phyloP scores from a whole-genome alignment of 768 basidiomycete species.

The Mycena galericulata region DNA sequence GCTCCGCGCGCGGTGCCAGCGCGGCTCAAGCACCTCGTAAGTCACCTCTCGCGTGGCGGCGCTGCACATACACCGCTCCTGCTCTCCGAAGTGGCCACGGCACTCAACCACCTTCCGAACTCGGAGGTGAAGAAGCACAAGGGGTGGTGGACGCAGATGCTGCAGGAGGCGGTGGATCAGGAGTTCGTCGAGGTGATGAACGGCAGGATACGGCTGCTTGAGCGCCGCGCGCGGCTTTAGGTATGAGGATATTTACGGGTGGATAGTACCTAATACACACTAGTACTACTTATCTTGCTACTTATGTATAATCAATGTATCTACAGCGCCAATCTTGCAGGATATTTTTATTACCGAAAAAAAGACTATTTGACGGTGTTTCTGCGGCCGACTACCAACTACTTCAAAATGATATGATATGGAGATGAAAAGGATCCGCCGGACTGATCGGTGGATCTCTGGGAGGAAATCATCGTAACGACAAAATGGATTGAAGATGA shows the following conservation, averaged over 20 bases:
- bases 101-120: not conserved
- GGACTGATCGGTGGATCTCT: too few species aligned
- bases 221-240: not conserved
- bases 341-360: too few species aligned
- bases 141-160: not conserved
- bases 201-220: not conserved
- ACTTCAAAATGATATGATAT: too few species aligned
- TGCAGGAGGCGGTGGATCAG: not conserved
- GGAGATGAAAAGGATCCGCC: too few species aligned
- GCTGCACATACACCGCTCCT: not conserved
- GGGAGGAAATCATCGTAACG: too few species aligned
- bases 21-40: not conserved
- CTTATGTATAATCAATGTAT: not conserved
- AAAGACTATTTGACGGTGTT: too few species aligned
- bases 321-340: conserved; percentile 3
- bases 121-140: not conserved
- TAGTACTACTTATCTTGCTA: too few species aligned
- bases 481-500: too few species aligned
- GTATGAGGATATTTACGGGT: not conserved
- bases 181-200: not conserved
- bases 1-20: not conserved
- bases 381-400: too few species aligned
- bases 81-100: not conserved
- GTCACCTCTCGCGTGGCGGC: not conserved
- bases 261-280: not conserved